A percentile compares a stretch with the other conserved stretches of the same genome.
phyloP scores from a whole-genome alignment of 768 basidiomycete genomes.

The Kwoniella heveanensis region DNA sequence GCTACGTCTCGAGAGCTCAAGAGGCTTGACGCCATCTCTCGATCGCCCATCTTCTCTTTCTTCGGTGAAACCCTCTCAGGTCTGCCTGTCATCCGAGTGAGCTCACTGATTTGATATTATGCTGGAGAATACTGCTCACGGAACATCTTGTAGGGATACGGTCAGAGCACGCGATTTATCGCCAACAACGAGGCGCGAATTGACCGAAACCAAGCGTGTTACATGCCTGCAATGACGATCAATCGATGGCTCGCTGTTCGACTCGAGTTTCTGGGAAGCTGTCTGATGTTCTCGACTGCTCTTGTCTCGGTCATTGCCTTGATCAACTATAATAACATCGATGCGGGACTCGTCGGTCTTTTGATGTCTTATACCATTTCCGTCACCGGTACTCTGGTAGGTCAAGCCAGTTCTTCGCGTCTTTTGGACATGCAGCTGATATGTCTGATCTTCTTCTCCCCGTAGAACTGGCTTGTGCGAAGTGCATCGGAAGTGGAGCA shows the following conservation, averaged over 20 bases:
- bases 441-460: not conserved
- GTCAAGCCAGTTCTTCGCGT: slow-evolving; percentile 36
- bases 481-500: slow-evolving; percentile 56
- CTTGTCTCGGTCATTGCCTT: slow-evolving; percentile 69
- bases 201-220: slow-evolving; percentile 82
- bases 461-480: slow-evolving; percentile 55
- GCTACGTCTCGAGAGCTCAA: slow-evolving; percentile 56
- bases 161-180: slow-evolving; percentile 51
- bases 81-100: slow-evolving; percentile 46
- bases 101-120: not conserved
- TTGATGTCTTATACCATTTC: slow-evolving; percentile 82
- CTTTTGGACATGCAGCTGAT: not conserved
- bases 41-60: slow-evolving; percentile 81
- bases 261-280: slow-evolving; percentile 78
- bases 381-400: slow-evolving; percentile 76
- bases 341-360: slow-evolving; percentile 84
- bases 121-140: not conserved
- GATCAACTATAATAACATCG: slow-evolving; percentile 69
- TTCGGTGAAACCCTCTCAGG: slow-evolving; percentile 57
- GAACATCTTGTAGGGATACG: slow-evolving; percentile 42
- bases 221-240: slow-evolving; percentile 65
- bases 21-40: slow-evolving; percentile 64
- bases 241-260: slow-evolving; percentile 75
- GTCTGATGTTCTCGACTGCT: slow-evolving; percentile 75
- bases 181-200: slow-evolving; percentile 62